Base-by-base conservation (phyloP, 75 land plant genomes). In the Adiantum capillusveneris region DNA sequence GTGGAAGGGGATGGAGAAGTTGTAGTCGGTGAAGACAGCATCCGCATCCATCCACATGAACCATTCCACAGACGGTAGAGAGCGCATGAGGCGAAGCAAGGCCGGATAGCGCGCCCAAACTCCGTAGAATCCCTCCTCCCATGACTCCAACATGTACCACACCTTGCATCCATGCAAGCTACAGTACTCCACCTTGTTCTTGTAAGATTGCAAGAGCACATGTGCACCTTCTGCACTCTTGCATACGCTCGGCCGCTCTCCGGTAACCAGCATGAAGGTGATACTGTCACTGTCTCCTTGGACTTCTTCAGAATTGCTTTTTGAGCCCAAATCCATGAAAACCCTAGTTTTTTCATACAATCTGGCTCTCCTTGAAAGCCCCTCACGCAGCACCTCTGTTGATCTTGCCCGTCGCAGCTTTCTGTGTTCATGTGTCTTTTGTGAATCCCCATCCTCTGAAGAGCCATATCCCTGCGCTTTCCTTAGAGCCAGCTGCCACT, bases 151-250 rank as follows among this genome's bases (percentile, higher is more conserved):
- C 24, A 37, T 57, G 51, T 71, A 71, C 60, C 69, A 65, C 14
- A 71, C 62, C 70, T 66, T 58, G 34, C 71, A 66, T 36, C 63
- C 70, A 25, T 71, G 74, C 14, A 71, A 9, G 36, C 41, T 68
- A 18, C 74, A 71, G 70, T 71, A 71, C 18, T 71, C 74, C 34
- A 71, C 63, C 26, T 71, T 71, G 44, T 71, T 71, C 53, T 71
- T 71, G 62, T 48, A 49, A 18, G 70, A 41, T 25, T 58, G 69
- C 70, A 71, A 56, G 34, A 71, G 59, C 17, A 58, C 30, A 27
- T 65, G 42, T 2, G 31, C 21, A n/a, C 74, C 70, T 1, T 22
- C 30, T 2, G 31, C 24, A 19, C 39, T 66, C 18, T 2, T 41
- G 53, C 74, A 71, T 0, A 42, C 31, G 1, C 44, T 28, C 9